These are phyloP conservation scores for Rhipidocladum racemiflorum DNA, from an alignment of 176 grass and related monocot genomes.

Conservation along the genomic window DNA sequence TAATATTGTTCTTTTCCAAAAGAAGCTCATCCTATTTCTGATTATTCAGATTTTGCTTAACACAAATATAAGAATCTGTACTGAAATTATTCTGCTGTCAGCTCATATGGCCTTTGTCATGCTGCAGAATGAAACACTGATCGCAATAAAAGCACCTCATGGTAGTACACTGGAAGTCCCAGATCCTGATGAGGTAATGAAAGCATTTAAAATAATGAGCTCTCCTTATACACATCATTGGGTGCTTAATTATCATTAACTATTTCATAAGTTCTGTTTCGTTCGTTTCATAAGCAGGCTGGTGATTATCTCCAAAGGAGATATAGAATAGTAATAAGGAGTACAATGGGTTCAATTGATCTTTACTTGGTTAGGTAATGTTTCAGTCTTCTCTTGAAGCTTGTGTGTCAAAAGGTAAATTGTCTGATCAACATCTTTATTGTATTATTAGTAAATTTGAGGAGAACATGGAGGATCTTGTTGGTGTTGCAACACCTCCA, in stretches of 20 bases:
- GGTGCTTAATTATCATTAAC: conserved; percentile 13
- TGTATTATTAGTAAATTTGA: conserved; percentile 64
- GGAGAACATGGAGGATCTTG: conserved; percentile 66
- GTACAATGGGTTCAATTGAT: conserved; percentile 88
- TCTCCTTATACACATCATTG: not conserved
- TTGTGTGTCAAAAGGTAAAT: conserved; percentile 2
- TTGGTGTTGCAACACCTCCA: conserved; percentile 40
- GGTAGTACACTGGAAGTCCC: conserved; percentile 90
- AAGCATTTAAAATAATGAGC: conserved; percentile 8
- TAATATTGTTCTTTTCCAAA: not conserved
- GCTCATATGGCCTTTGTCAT: conserved; percentile 27
- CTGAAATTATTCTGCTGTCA: conserved; percentile 18
- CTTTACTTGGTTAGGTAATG: conserved; percentile 91
- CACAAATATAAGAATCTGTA: not conserved
- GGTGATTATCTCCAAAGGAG: conserved; percentile 71
- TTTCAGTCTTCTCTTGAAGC: not conserved
- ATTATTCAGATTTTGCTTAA: conserved; percentile 6
- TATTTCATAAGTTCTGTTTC: conserved; percentile 1
- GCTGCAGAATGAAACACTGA: conserved; percentile 76
- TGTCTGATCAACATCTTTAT: conserved; percentile 18
- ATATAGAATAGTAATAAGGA: conserved; percentile 86
- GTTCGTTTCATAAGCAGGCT: conserved; percentile 49
- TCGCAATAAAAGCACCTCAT: conserved; percentile 94
- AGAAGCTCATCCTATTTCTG: not conserved
- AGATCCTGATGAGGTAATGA: conserved; percentile 72